Percentiles rank a stretch among this genome's conserved stretches.
Conservation (phyloP, 768 basidiomycete species). For the Boletus pseudo-olivaceus region DNA sequence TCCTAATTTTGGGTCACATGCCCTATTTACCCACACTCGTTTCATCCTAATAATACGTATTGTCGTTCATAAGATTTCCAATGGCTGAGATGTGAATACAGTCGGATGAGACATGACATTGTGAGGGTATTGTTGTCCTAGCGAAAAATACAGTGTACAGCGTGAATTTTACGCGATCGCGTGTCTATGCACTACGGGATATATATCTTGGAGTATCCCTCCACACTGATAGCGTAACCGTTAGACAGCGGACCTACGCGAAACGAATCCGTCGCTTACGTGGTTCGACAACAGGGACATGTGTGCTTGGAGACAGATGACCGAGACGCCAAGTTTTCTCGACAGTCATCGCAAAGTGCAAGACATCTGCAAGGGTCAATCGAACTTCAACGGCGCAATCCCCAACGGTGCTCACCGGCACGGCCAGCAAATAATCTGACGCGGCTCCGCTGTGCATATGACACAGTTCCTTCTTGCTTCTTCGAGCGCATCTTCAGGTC, state of each 20-base stretch:
- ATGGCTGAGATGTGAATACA: slow-evolving; percentile 5
- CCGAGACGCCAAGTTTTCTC: slow-evolving; percentile 50
- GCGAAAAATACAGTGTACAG: slow-evolving; percentile 4
- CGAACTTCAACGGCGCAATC: background rate
- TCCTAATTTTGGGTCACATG: background rate
- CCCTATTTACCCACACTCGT: too few species aligned
- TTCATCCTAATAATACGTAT: background rate
- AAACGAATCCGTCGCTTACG: slow-evolving; percentile 30
- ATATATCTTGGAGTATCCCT: slow-evolving; percentile 35
- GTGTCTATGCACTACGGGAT: slow-evolving; percentile 23
- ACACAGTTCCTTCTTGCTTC: slow-evolving; percentile 51
- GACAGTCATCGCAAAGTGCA: slow-evolving; percentile 51
- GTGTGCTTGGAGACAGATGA: slow-evolving; percentile 46
- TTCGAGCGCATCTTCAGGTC: slow-evolving; percentile 22
- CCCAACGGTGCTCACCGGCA: slow-evolving; percentile 52
- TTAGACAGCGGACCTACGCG: background rate
- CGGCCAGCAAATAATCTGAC: slow-evolving; percentile 83
- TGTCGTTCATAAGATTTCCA: slow-evolving; percentile 4
- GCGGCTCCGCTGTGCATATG: slow-evolving; percentile 62
- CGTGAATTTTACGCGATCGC: background rate
- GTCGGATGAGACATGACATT: background rate
- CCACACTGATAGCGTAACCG: slow-evolving; percentile 23
- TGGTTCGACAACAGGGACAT: slow-evolving; percentile 50
- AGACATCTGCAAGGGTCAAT: slow-evolving; percentile 38
- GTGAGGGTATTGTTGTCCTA: slow-evolving; percentile 14